Conservation (phyloP, 148 eudicot species). For the Rhododendron mucronatum region DNA sequence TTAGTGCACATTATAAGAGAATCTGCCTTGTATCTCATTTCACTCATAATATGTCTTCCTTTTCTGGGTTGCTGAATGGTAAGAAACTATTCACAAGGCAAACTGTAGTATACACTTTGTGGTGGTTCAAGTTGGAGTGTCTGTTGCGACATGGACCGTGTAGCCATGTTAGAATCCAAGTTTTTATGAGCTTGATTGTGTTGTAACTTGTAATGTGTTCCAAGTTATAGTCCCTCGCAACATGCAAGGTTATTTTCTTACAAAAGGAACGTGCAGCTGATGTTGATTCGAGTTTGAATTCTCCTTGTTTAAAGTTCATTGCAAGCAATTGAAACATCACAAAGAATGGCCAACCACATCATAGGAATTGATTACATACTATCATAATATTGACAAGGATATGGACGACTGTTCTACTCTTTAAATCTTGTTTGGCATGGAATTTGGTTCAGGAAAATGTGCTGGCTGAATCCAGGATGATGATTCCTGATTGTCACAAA, state of each 20-base stretch:
- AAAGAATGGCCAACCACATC: not conserved
- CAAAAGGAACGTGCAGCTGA: not conserved
- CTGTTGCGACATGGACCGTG: not conserved
- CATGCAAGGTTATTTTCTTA: not conserved
- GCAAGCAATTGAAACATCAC: not conserved
- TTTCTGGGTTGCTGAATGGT: not conserved
- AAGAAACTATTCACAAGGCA: not conserved
- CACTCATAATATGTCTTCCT: not conserved
- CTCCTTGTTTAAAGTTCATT: not conserved
- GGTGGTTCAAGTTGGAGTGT: not conserved
- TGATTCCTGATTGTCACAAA: conserved; percentile 92
- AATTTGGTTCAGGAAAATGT: conserved; percentile 63
- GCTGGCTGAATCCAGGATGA: conserved; percentile 96
- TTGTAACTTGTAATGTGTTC: not conserved
- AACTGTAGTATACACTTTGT: not conserved
- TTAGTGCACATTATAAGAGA: not conserved
- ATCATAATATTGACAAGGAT: not conserved
- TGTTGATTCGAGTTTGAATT: not conserved
- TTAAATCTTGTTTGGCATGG: not conserved
- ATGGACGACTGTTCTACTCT: not conserved
- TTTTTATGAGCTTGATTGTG: not conserved
- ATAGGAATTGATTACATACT: not conserved
- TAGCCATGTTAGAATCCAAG: not conserved
- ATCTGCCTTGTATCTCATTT: not conserved
- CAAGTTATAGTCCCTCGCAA: not conserved